These are phyloP conservation scores for Omphalotus olearius DNA, from an alignment of 1,284 basidiomycete species.

Conservation along the genomic window DNA sequence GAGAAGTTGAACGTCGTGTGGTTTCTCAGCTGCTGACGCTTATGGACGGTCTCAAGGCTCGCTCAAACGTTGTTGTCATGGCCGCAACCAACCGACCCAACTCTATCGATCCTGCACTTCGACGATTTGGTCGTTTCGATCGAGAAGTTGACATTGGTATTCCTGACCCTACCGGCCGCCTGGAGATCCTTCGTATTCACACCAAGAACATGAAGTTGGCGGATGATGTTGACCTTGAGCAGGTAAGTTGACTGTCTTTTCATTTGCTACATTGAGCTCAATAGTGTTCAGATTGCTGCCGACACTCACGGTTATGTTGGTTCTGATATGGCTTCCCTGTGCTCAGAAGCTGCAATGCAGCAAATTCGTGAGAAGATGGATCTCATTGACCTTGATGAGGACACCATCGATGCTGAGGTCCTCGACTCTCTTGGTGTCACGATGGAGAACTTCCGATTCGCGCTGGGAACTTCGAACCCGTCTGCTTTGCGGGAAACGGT, in stretches of 20 bases:
- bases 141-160: constrained; percentile 99
- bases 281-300: constrained; percentile 74
- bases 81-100: constrained; percentile 98
- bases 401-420: constrained; percentile 96
- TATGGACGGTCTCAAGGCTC: constrained; percentile 98
- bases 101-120: constrained; percentile 97
- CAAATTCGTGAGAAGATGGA: constrained; percentile 99
- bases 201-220: constrained; percentile 99
- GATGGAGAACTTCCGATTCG: constrained; percentile 99
- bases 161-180: constrained; percentile 96
- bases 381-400: constrained; percentile 88
- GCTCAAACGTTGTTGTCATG: constrained; percentile 99
- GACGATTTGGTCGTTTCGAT: constrained; percentile 98
- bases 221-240: constrained; percentile 98
- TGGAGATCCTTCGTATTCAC: constrained; percentile 98
- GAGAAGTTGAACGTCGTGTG: constrained; percentile 98
- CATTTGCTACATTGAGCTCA: constrained; percentile 7
- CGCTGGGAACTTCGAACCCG: constrained; percentile 92
- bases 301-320: constrained; percentile 99
- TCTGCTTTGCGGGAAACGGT: constrained; percentile 96
- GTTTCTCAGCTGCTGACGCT: constrained; percentile 97
- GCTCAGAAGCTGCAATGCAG: constrained; percentile 98
- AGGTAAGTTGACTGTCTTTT: constrained; percentile 42
- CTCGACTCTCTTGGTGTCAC: constrained; percentile 94
- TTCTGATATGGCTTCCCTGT: constrained; percentile 94